Percentiles rank a stretch among this genome's conserved stretches.
phyloP scores from a whole-genome alignment of 805 yeast species.

The Maudiozyma bulderi region DNA sequence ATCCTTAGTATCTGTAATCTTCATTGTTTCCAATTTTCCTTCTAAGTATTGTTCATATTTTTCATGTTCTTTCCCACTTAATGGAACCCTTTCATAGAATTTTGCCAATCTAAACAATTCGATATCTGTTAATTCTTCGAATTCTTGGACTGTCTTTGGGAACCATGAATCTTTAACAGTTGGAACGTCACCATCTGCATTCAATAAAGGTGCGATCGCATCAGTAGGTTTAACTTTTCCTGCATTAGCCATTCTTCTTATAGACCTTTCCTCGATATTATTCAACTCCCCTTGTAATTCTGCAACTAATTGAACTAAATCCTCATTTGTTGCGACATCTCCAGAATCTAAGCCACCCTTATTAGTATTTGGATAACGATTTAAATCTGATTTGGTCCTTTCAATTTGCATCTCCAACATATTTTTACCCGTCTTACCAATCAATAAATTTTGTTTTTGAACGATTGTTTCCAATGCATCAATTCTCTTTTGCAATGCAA shows the following conservation, averaged over 20 bases:
- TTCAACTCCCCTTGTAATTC: slow-evolving; percentile 86
- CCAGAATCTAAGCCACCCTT: slow-evolving; percentile 31
- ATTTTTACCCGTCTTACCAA: slow-evolving; percentile 74
- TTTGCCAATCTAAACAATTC: slow-evolving; percentile 46
- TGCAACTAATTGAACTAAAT: slow-evolving; percentile 74
- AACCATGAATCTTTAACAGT: slow-evolving; percentile 31
- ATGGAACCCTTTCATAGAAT: slow-evolving; percentile 72
- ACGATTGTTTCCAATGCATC: slow-evolving; percentile 44
- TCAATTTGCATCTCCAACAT: slow-evolving; percentile 59
- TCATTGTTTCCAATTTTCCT: slow-evolving; percentile 38
- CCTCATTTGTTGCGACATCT: slow-evolving; percentile 72
- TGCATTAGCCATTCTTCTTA: slow-evolving; percentile 61
- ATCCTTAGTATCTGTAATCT: slow-evolving; percentile 28
- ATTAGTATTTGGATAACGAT: slow-evolving; percentile 8
- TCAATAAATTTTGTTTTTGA: slow-evolving; percentile 52
- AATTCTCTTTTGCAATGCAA: slow-evolving; percentile 34
- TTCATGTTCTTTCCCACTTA: slow-evolving; percentile 45
- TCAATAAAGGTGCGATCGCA: slow-evolving; percentile 58
- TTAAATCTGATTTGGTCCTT: slow-evolving; percentile 37
- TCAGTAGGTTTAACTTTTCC: slow-evolving; percentile 35
- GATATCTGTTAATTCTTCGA: slow-evolving; percentile 37
- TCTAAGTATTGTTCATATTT: slow-evolving; percentile 42
- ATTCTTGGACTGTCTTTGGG: slow-evolving; percentile 51
- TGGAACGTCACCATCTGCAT: slow-evolving; percentile 70
- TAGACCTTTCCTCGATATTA: slow-evolving; percentile 63